These are phyloP conservation scores for Strobilomyces dryophilus DNA, from an alignment of 768 basidiomycete species.

Conservation along the genomic window DNA sequence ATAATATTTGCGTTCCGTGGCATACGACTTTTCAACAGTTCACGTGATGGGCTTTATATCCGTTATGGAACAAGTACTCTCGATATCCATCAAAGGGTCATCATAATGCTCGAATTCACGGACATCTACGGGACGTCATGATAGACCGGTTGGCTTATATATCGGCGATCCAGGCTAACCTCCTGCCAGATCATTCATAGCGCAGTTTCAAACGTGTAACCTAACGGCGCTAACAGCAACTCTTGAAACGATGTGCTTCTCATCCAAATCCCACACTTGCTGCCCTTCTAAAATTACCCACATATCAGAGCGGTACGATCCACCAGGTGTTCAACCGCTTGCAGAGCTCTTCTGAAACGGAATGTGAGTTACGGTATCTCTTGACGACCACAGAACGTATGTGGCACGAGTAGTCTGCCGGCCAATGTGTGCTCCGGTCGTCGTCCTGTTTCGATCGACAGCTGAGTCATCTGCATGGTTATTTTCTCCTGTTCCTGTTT, in stretches of 20 bases:
- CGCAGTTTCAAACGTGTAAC: not conserved
- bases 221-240: not conserved
- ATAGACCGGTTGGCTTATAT: not conserved
- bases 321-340: not conserved
- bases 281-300: not conserved
- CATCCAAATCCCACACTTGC: not conserved
- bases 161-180: not conserved
- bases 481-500: no score
- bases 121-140: no score
- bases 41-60: no score
- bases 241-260: not conserved
- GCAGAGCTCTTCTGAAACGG: not conserved
- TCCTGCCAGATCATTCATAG: not conserved
- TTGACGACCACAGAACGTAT: no score
- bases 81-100: no score
- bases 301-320: not conserved
- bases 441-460: no score
- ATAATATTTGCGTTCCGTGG: no score
- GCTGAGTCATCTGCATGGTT: no score
- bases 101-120: no score
- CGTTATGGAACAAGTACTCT: no score
- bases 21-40: no score
- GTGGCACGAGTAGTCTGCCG: not conserved
- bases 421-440: not conserved
- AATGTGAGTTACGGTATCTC: not conserved